Conservation (phyloP, 2,329 filamentous ascomycete species). For the Aspergillus caelatus region DNA sequence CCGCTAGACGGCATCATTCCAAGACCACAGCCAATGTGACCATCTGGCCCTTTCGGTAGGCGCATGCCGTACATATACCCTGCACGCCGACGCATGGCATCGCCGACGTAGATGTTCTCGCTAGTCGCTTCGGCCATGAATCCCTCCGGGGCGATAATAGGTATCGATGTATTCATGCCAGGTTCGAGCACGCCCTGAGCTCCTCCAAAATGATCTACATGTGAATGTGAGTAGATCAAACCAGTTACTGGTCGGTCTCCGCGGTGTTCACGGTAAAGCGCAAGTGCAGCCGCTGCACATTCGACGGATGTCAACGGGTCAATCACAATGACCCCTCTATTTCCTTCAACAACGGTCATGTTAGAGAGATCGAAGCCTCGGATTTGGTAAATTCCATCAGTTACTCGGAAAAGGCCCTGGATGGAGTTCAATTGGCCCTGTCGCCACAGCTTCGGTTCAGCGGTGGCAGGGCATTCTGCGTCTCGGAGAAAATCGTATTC, state of each 20-base stretch:
- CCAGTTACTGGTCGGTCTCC: constrained; percentile 30
- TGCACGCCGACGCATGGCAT: constrained; percentile 43
- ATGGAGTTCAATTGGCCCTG: constrained; percentile 35
- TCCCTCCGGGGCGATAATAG: constrained; percentile 40
- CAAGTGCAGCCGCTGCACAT: constrained; percentile 36
- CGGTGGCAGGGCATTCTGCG: constrained; percentile 27
- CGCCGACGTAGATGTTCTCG: constrained; percentile 45
- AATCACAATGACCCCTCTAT: constrained; percentile 42
- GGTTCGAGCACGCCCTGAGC: constrained; percentile 19
- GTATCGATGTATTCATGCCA: constrained; percentile 7
- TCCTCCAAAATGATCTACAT: constrained; percentile 45
- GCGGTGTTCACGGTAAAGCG: constrained; percentile 35
- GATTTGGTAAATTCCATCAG: constrained; percentile 43
- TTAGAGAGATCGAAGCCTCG: constrained; percentile 47
- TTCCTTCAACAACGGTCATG: constrained; percentile 45
- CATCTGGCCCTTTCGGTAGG: constrained; percentile 30
- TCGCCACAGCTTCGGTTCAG: constrained; percentile 39
- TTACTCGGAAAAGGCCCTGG: constrained; percentile 42
- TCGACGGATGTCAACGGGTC: constrained; percentile 44
- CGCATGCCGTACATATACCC: constrained; percentile 46
- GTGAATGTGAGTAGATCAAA: constrained; percentile 48
- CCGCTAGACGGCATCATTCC: constrained; percentile 37
- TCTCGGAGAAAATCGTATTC: constrained; percentile 34
- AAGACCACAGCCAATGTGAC: constrained; percentile 44
- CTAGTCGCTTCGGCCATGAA: constrained; percentile 43